These are phyloP conservation scores for Spergularia azorica DNA, from an alignment of 179 eudicot species.

Conservation along the genomic window DNA sequence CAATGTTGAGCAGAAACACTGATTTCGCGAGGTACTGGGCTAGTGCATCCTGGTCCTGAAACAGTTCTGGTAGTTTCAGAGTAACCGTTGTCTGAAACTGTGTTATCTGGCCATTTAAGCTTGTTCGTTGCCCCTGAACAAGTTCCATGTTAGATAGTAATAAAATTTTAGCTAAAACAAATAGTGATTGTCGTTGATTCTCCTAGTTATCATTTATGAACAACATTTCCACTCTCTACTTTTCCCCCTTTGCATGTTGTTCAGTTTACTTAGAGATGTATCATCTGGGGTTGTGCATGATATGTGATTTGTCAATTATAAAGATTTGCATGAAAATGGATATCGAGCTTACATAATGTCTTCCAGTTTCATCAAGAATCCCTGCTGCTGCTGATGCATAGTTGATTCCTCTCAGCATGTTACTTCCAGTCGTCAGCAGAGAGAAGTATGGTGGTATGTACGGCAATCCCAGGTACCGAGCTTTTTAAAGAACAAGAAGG, in stretches of 20 bases:
- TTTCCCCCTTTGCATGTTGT: not conserved
- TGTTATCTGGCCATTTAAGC: slow-evolving; percentile 41
- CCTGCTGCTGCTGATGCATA: slow-evolving; percentile 58
- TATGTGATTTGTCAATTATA: no score
- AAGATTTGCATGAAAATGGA: no score
- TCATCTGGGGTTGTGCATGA: not conserved
- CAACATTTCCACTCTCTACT: not conserved
- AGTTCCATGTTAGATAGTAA: slow-evolving; percentile 11
- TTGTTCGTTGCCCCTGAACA: slow-evolving; percentile 42
- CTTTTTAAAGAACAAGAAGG: slow-evolving; percentile 18
- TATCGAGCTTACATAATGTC: slow-evolving; percentile 43
- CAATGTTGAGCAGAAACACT: slow-evolving; percentile 43
- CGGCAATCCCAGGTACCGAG: slow-evolving; percentile 45
- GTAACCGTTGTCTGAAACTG: slow-evolving; percentile 39
- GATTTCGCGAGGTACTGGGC: slow-evolving; percentile 41
- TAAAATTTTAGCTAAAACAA: not conserved
- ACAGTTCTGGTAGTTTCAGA: slow-evolving; percentile 33
- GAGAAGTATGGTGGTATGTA: slow-evolving; percentile 42
- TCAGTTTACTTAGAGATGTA: no score
- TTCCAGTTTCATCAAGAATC: slow-evolving; percentile 49
- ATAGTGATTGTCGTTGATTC: not conserved
- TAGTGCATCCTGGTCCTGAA: slow-evolving; percentile 27
- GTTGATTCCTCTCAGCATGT: slow-evolving; percentile 44
- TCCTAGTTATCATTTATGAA: not conserved
- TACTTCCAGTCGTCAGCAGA: slow-evolving; percentile 24